A percentile compares a stretch with the other conserved stretches of the same genome.
Evolutionary conservation across 768 basidiomycete genomes (phyloP).

Genomic region (Rhodotorula sphaerocarpa): DNA sequence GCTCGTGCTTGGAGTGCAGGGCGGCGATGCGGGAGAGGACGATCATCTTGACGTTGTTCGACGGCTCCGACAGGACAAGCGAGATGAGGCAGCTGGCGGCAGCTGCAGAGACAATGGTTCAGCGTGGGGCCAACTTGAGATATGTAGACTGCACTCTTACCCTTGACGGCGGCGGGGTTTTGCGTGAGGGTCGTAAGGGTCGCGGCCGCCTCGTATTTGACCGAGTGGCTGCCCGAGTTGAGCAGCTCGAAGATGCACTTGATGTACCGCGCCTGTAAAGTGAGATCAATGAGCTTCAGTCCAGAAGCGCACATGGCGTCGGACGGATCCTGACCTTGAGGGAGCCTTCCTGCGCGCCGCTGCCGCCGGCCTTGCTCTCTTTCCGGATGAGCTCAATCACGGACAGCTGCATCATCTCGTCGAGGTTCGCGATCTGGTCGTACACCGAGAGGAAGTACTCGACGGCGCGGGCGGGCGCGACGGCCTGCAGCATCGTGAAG

Average conservation of each 20-base stretch:
- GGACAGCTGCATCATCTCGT: conserved; percentile 90
- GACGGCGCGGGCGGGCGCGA: conserved; percentile 77
- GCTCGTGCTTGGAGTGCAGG: conserved; percentile 72
- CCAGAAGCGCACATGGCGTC: neutral
- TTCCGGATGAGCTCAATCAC: conserved; percentile 85
- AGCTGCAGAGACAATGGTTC: too few species aligned
- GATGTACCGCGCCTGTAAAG: conserved; percentile 64
- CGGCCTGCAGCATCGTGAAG: conserved; percentile 77
- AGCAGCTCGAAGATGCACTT: conserved; percentile 86
- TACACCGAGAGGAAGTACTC: conserved; percentile 80
- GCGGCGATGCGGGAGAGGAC: conserved; percentile 82
- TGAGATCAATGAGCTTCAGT: neutral
- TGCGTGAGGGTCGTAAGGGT: conserved; percentile 89
- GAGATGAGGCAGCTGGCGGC: conserved; percentile 80
- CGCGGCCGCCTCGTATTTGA: conserved; percentile 95
- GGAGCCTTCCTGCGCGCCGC: conserved; percentile 53
- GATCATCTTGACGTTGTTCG: conserved; percentile 98
- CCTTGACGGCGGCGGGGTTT: conserved; percentile 92
- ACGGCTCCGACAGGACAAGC: conserved; percentile 86
- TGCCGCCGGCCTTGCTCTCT: conserved; percentile 60
- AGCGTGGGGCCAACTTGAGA: neutral
- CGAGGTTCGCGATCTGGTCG: conserved; percentile 70
- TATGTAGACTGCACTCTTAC: conserved; percentile 45
- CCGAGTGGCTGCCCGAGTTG: conserved; percentile 78
- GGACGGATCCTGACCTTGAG: conserved; percentile 47